These are phyloP conservation scores for Chalciporus sphaerocephalus DNA, from an alignment of 768 basidiomycete species.

Conservation along the genomic window DNA sequence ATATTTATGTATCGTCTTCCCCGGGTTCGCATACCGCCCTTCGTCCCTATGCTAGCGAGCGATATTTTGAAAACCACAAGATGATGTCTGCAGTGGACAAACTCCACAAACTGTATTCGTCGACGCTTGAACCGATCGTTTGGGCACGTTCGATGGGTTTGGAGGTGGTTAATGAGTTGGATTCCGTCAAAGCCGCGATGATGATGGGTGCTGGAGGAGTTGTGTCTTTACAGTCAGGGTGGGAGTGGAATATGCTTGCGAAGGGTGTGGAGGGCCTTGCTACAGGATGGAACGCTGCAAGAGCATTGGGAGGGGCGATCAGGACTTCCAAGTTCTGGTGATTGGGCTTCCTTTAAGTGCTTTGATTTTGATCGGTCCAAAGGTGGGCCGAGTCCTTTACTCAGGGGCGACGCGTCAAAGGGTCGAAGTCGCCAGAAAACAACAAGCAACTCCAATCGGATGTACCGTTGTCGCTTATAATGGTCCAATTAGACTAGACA, in stretches of 20 bases:
- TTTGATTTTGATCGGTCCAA: no score
- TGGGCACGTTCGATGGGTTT: slow-evolving; percentile 86
- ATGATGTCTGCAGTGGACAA: slow-evolving; percentile 84
- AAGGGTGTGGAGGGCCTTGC: slow-evolving; percentile 45
- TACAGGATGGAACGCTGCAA: slow-evolving; percentile 31
- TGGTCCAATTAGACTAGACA: no score
- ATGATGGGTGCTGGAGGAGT: slow-evolving; percentile 74
- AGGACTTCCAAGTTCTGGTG: slow-evolving; percentile 4
- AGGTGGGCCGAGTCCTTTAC: no score
- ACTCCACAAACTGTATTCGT: slow-evolving; percentile 81
- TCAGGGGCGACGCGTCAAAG: no score
- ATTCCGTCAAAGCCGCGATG: slow-evolving; percentile 73
- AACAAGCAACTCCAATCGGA: no score
- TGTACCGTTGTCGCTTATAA: no score
- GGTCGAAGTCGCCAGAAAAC: no score
- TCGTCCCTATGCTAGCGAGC: slow-evolving; percentile 68
- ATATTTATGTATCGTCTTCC: background rate
- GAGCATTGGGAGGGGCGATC: slow-evolving; percentile 24
- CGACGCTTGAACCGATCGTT: slow-evolving; percentile 63
- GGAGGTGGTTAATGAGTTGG: slow-evolving; percentile 88
- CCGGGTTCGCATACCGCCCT: slow-evolving; percentile 74
- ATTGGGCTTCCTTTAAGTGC: no score
- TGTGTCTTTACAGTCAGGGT: slow-evolving; percentile 25
- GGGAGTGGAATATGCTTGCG: slow-evolving; percentile 33
- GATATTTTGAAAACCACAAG: slow-evolving; percentile 85